phyloP scores from a whole-genome alignment of 176 grass and related monocot genomes.

The Aegilops bicornis region DNA sequence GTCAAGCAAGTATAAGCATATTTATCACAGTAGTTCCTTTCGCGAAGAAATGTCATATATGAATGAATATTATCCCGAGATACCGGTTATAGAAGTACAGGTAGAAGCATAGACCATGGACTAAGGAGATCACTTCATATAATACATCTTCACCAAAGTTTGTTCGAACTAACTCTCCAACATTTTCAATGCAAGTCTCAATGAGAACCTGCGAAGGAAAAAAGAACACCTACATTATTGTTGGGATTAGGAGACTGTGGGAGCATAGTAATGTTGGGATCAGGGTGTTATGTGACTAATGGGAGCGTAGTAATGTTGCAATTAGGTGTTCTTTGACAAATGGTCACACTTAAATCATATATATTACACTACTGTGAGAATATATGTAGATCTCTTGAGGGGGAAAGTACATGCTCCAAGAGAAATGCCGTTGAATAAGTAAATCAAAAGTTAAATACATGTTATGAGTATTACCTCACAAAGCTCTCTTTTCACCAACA shows the following conservation, averaged over 20 bases:
- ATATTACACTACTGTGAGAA: background rate
- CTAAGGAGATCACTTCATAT: conserved; percentile 55
- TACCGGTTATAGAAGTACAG: background rate
- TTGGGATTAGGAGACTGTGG: too few species aligned
- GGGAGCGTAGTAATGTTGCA: background rate
- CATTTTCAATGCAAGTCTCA: conserved; percentile 60
- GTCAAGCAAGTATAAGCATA: background rate
- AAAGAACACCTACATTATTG: background rate
- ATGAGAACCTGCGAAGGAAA: conserved; percentile 51
- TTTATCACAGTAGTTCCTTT: background rate
- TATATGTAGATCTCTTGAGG: background rate
- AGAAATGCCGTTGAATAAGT: too few species aligned
- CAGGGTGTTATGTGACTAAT: background rate
- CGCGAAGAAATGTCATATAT: background rate
- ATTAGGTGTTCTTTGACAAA: background rate
- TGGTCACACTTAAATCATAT: background rate
- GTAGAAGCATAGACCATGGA: background rate
- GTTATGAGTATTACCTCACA: too few species aligned
- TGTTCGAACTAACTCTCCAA: conserved; percentile 60
- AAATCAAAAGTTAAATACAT: too few species aligned
- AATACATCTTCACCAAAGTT: conserved; percentile 92
- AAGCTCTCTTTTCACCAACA: too few species aligned
- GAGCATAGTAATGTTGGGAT: background rate
- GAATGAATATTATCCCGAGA: background rate
- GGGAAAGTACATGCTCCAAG: too few species aligned